Conservation (phyloP, 1,284 basidiomycete genomes). For the Mycosarcoma mackinlayi region DNA sequence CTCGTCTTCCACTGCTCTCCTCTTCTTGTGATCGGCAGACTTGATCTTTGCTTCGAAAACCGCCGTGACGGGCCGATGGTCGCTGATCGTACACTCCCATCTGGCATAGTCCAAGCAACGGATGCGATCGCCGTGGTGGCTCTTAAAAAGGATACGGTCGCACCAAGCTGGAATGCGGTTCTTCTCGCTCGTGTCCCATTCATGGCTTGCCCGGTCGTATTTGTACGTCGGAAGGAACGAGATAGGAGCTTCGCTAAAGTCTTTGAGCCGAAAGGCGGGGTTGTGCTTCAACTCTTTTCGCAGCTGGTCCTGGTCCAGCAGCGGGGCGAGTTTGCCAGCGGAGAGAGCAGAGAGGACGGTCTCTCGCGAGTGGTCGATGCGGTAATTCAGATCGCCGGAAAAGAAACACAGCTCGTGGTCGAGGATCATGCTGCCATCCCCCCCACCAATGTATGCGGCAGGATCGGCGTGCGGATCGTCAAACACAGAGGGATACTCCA, state of each 20-base stretch:
- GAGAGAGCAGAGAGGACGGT: constrained; percentile 78
- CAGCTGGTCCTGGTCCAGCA: constrained; percentile 87
- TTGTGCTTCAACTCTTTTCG: constrained; percentile 87
- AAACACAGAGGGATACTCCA: constrained; percentile 53
- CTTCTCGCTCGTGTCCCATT: constrained; percentile 90
- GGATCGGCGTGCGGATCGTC: constrained; percentile 31
- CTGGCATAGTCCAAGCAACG: constrained; percentile 59
- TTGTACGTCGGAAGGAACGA: constrained; percentile 84
- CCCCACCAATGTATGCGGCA: constrained; percentile 84
- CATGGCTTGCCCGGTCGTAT: constrained; percentile 79
- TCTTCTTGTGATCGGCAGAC: constrained; percentile 24
- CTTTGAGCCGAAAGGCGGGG: constrained; percentile 83
- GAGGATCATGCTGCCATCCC: constrained; percentile 90
- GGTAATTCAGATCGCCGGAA: constrained; percentile 76
- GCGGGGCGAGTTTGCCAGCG: constrained; percentile 75
- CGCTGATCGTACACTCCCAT: constrained; percentile 66
- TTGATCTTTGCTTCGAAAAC: constrained; percentile 48
- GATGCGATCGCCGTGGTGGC: constrained; percentile 75
- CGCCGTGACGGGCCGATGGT: constrained; percentile 67
- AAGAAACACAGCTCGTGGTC: constrained; percentile 95
- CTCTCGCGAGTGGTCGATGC: constrained; percentile 89
- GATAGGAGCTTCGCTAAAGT: constrained; percentile 79
- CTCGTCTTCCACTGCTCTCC: constrained; percentile 21
- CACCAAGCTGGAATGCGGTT: constrained; percentile 92
- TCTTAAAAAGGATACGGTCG: constrained; percentile 85